Evolutionary conservation across 768 basidiomycete genomes (phyloP), one percentile per base, ranked within the genome.

Genomic region (Boletales sp.): DNA sequence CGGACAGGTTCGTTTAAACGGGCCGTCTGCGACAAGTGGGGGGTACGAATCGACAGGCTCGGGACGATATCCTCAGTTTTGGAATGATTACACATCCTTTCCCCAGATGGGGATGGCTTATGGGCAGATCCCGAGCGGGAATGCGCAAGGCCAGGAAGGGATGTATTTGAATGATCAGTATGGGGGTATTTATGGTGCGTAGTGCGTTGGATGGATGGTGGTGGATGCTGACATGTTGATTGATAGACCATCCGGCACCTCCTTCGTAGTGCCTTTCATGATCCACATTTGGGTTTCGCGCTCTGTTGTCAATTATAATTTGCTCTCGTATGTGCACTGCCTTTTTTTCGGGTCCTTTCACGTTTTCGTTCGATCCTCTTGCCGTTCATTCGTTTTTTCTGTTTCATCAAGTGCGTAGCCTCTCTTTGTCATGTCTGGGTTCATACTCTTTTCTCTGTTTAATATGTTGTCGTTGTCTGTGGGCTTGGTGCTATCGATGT

Each of bases 31-130:
- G 17, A 36, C 56, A 17, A 50, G 50, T 4, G 48, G 48, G 5
- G 62, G 59, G n/a, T 66, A 62, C 33, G 66, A 57, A 4, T 39
- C 55, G 31, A 36, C 53, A 21, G 36, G 46, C 25, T 61, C 57
- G 8, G 59, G 62, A 5, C 70, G 76, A 34, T 78, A 78, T 49
- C 77, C 75, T 15, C 78, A 80, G 51, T 82, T 71, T 55, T 82
- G 80, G 80, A 75, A 69, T 44, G 80, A 83, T 35, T 80, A 76
- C 62, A 73, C 76, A 28, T 69, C 78, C 14, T 81, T 77, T 59
- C 69, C 76, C 8, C 77, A 77, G 60, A 66, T 79, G 56, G 74
- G 72, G 38, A 63, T 73, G 41, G 59, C 74, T 1, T 77, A 77
- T 61, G 61, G 61, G 4, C 56, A 60, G 31, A 3, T 48, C 6